Evolutionary conservation across 1,284 basidiomycete genomes (phyloP), one percentile per base, ranked within the genome.

Genomic region (Exobasidium rhododendri): DNA sequence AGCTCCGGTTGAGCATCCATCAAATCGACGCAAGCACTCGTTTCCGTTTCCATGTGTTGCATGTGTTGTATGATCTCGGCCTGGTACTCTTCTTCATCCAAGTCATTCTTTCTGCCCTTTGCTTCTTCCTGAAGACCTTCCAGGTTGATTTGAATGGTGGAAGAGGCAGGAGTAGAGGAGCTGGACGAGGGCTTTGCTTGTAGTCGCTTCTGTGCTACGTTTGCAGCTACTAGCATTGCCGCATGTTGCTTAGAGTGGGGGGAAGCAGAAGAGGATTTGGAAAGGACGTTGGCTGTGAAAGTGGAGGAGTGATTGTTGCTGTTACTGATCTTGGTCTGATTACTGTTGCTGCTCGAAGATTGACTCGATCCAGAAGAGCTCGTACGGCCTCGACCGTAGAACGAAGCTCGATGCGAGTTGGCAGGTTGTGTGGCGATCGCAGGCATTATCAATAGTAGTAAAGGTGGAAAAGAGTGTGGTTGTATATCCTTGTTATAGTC

Each of bases 1-100:
- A 97, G 91, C 82, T 97, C 94, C 26, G 96, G 94, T 80, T 99
- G 96, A 81, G 94, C 91, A 80, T 97, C 94, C 91, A 99, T 99
- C 56, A 93, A 90, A 68, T 93, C 87, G 53, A 89, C 87, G 11
- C 89, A 92, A 26, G 90, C 89, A 84, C 92, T 88, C 44, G 94
- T 97, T 75, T 83, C 86, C 61, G 84, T 93, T 89, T 98, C 94
- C 91, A 97, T 94, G 77, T 90, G 86, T 79, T 89, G 88, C 94
- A 98, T 97, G 82, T 97, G 94, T 63, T 84, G 85, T 61, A 88
- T 84, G 66, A 96, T 92, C 78, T 98, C 96, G 44, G 94, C 90
- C 55, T 88, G 86, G 80, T 98, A 98, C 81, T 98, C 96, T 75
- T 92, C 90, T 82, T 98, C 96, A 66, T 83, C 82, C 57, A 83